Evolutionary conservation across 192 early-diverging fungal genomes (phyloP).

Genomic region (Coemansia sp.): DNA sequence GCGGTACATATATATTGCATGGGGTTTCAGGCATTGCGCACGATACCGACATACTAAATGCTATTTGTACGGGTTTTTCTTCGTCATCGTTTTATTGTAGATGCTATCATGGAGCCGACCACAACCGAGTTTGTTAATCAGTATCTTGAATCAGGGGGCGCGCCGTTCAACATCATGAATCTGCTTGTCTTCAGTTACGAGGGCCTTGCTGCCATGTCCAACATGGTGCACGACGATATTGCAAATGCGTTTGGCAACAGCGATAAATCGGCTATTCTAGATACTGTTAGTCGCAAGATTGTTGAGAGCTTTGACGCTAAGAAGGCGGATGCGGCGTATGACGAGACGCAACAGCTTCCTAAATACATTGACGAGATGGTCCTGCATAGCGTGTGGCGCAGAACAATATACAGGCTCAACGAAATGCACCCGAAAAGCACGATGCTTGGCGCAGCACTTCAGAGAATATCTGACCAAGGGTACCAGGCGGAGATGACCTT

Average conservation of each 20-base stretch:
- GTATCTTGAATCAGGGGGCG: conserved; percentile 46
- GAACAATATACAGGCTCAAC: conserved; percentile 64
- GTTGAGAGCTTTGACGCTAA: conserved; percentile 63
- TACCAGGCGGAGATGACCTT: conserved; percentile 66
- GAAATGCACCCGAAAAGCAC: conserved; percentile 61
- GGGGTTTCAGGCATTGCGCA: too few species aligned
- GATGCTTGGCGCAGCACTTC: conserved; percentile 65
- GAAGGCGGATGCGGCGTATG: conserved; percentile 56
- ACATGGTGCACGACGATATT: conserved; percentile 30
- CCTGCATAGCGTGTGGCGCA: conserved; percentile 62
- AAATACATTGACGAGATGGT: conserved; percentile 62
- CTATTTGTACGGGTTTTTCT: background rate
- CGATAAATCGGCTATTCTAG: conserved; percentile 19
- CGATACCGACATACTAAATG: too few species aligned
- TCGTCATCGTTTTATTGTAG: conserved; percentile 25
- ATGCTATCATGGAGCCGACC: conserved; percentile 52
- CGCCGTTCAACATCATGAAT: conserved; percentile 47
- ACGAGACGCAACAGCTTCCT: conserved; percentile 53
- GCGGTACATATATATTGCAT: too few species aligned
- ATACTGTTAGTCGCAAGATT: conserved; percentile 58
- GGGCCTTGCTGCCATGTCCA: conserved; percentile 46
- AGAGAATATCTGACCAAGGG: conserved; percentile 64
- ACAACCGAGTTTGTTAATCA: conserved; percentile 34
- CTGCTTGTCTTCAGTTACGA: conserved; percentile 45
- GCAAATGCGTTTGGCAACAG: conserved; percentile 6